phyloP scores from a whole-genome alignment of 2,329 filamentous ascomycete genomes.

The Botrytis medusae region DNA sequence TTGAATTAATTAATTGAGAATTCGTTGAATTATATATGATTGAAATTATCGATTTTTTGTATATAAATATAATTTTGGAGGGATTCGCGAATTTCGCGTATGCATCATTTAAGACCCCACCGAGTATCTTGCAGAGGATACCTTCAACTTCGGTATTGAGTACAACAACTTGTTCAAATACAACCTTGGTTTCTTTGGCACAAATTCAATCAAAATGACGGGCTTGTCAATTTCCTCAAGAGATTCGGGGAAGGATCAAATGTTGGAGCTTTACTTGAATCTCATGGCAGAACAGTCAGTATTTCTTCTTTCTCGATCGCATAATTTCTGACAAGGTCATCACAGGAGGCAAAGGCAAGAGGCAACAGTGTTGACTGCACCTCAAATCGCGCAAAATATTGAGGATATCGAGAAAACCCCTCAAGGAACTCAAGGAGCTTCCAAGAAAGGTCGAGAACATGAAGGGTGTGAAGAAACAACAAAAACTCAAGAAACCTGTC shows the following conservation, averaged over 20 bases:
- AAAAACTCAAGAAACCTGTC: not conserved
- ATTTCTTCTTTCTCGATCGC: not conserved
- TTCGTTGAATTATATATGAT: too few species aligned
- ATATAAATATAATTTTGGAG: too few species aligned
- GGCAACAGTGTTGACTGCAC: too few species aligned
- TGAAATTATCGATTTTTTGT: too few species aligned
- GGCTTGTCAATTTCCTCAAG: not conserved
- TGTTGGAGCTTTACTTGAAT: not conserved
- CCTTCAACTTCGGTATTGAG: not conserved
- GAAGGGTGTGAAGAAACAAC: not conserved
- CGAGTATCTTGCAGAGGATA: not conserved
- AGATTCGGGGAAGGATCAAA: not conserved
- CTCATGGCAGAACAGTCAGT: not conserved
- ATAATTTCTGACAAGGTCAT: not conserved
- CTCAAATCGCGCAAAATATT: not conserved
- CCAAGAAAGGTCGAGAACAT: not conserved
- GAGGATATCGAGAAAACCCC: rapidly evolving
- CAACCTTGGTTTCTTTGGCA: too few species aligned
- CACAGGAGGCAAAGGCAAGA: not conserved
- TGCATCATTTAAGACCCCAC: too few species aligned
- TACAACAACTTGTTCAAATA: not conserved
- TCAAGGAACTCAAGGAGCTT: not conserved
- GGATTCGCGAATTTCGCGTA: too few species aligned
- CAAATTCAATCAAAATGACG: not conserved
- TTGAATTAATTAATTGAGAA: too few species aligned